Base-by-base conservation (phyloP, 2,329 filamentous ascomycete species). In the Alternaria triticimaculans region DNA sequence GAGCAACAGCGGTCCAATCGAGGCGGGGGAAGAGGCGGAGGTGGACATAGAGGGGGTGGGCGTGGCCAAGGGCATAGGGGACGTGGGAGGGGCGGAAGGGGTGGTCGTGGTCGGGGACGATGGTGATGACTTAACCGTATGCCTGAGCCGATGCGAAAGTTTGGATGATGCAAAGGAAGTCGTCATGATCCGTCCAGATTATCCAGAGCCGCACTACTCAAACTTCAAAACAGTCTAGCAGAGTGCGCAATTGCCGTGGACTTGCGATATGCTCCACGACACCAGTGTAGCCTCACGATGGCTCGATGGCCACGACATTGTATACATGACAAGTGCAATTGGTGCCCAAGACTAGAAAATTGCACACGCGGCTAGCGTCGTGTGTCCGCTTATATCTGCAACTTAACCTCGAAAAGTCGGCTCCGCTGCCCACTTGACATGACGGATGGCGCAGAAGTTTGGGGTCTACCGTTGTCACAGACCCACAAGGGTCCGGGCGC, bases 21-120 rank as follows among this genome's bases (percentile, higher is more conserved):
- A 61, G 73, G 76, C 33, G 68, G 71, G 49, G 55, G 67, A n/a
- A 65, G 71, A 49, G 73, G 75, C 49, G 71, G 76, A 66, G 76
- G 76, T 30, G 71, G 77, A 33, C 67, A 71, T 41, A 69, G 73
- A 55, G 66, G 74, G 59, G 72, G 74, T 53, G 69, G 73, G 20
- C 60, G 68, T 43, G 69, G 66, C 26, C 61, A 67, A 58, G 71
- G 72, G 48, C 70, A 72, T 53, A 46, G 60, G 55, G 62, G 62
- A 28, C 58, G 63, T 28, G 74, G 60, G 26, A 56, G 60, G 30
- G 60, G 60, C 33, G 60, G 60, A 50, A 63, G 60, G 45, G 60
- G 73, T 46, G 70, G 72, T 37, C 70, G 75, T 33, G 68, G 72
- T 67, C 72, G 72, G 20, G 73, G 74, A 55, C 64, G 67, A 25